Evolutionary conservation across 257 asterid genomes (phyloP).

Genomic region (Dorcoceras hygrometricum): DNA sequence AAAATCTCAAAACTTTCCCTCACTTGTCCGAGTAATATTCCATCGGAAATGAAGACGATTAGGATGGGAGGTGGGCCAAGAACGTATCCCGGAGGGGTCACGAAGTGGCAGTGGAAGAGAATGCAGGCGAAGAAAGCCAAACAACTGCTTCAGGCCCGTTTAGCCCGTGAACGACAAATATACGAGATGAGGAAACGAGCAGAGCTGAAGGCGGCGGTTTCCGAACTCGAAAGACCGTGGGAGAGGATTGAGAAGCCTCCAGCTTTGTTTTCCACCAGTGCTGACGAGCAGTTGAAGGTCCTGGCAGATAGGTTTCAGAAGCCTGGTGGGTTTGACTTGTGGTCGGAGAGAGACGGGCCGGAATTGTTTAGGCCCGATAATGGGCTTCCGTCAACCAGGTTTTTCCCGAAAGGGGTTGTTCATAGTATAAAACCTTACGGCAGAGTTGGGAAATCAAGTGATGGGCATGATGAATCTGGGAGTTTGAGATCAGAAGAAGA

Average conservation of each 20-base stretch:
- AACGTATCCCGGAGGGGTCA: constrained; percentile 94
- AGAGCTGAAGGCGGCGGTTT: constrained; percentile 86
- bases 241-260: constrained; percentile 85
- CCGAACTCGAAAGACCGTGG: constrained; percentile 98
- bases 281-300: constrained; percentile 92
- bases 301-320: constrained; percentile 95
- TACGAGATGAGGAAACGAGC: constrained; percentile 96
- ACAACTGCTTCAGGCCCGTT: constrained; percentile 81
- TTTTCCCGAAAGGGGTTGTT: constrained; percentile 90
- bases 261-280: constrained; percentile 73
- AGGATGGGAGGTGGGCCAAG: constrained; percentile 99
- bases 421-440: constrained; percentile 74
- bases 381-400: constrained; percentile 68
- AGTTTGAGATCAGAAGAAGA: constrained; percentile 14
- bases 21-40: constrained; percentile 20
- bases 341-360: constrained; percentile 92
- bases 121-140: constrained; percentile 90
- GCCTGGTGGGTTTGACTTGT: constrained; percentile 94
- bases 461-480: constrained; percentile 25
- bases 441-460: constrained; percentile 26
- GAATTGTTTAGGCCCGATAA: constrained; percentile 59
- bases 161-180: constrained; percentile 84
- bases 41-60: constrained; percentile 43
- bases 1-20: constrained; percentile 43
- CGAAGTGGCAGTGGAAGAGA: constrained; percentile 97